Base-by-base conservation (phyloP, 2,329 filamentous ascomycete species). In the Aspergillus transmontanensis region DNA sequence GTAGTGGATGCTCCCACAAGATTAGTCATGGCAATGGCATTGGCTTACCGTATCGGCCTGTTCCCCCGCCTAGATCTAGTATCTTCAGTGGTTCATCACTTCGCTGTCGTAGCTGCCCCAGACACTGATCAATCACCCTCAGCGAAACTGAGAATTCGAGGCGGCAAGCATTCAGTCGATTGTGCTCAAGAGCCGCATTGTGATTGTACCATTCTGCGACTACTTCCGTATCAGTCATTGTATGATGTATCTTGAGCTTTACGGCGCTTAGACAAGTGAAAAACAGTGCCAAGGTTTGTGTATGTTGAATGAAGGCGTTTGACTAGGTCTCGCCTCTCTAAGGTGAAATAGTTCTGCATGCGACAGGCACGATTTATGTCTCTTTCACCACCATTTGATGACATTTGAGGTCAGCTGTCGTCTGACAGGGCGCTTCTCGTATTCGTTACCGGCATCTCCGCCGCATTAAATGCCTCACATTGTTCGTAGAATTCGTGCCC, bases 401-500 rank as follows among this genome's bases (percentile, higher is more conserved):
- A 3, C 11, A 21, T 56, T 26, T 12, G 32, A 36, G 14, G 30
- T 23, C 36, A 36, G 32, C 32, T 23, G 28, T 16, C 30, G 3
- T 41, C n/a, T 14, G n/a, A 23, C 16, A 5, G 21, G 14, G 30
- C 21, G 32, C 36, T 56, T 32, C 32, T 56, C 53, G 53, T 56
- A 56, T 56, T 56, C 53, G n/a, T 30, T 23, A 0, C 32, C 23
- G 32, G 28, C 0, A 41, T 6, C 6, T 23, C 36, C 7, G 53
- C 1, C 32, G 30, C 12, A 23, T 21, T 41, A 30, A 48, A 46
- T 50, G 46, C 32, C 41, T 36, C 57, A 59, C 41, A 26, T 6
- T 6, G 12, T 41, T 14, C 4, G 4, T 12, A 91, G 88, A 92
- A 96, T 21, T 4, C 11, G 43, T 46, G 43, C n/a, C 43, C 4